Base-by-base conservation (phyloP, 352 stramenopile genomes). In the Globisporangium camurandrum region DNA sequence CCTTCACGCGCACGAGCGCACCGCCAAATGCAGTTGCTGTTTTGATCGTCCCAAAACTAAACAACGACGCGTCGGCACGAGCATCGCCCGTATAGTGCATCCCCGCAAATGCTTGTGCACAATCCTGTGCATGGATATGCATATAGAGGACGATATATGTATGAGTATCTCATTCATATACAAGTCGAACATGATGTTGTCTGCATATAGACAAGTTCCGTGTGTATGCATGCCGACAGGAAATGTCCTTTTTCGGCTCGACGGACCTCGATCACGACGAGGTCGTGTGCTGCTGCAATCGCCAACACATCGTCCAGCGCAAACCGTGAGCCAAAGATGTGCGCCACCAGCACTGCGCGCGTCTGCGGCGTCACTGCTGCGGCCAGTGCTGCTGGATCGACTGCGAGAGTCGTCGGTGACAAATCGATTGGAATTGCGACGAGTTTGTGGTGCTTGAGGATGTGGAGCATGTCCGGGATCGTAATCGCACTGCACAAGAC, bases 11-110 rank as follows among this genome's bases (percentile, higher is more conserved):
- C 23, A 91, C 64, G 17, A 93, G 45, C 1, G 67, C 79, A 12
- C 79, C 76, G 26, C 82, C 82, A 41, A 93, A 90, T 2, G 82
- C 84, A 22, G 82, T 93, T 1, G 81, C 71, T 3, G 75, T 91
- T 56, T 93, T 93, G 62, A 93, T 93, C 26, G 82, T 88, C 23
- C 82, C 82, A 69, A 93, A 93, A 57, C 82, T 93, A 59, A 91
- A 93, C 69, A 93, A 83, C 38, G 79, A 86, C 33, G 89, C 76
- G 49, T 91, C 82, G 1, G 61, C 77, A 19, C 63, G 60, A 8
- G 49, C 58, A 14, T 90, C 73, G 23, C 79, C 82, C 33, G 63
- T 87, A 57, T 87, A 91, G 54, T 62, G 55, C 36, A 68, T 62
- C 3, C 82, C 80, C 20, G 69, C 59, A 42, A 89, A 93, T 2